Evolutionary conservation across 108 stramenopile species (phyloP), one percentile per base, ranked within the genome.

Genomic region (Skeletonema potamos): DNA sequence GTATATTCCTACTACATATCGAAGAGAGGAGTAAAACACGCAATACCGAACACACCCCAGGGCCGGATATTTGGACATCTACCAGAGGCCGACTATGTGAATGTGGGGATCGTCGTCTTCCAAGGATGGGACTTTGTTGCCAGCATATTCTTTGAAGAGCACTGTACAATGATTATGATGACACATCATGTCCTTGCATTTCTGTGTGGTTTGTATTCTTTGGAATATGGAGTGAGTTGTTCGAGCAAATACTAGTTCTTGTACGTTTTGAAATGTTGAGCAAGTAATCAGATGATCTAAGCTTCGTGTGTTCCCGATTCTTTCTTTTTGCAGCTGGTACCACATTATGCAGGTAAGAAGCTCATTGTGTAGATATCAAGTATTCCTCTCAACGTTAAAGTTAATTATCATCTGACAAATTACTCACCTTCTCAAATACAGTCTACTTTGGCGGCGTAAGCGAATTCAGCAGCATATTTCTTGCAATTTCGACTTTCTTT

Each of bases 111-210:
- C 54, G 69, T 85, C 27, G 75, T 74, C 7, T 88, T 87, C 62
- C 90, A 91, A 66, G 57, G 86, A 18, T 91, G 82, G 72, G 90
- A 88, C 58, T 84, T 91, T 22, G 18, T 86, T 33, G 62, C 78
- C 29, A 77, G 82, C 9, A 44, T 82, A 8, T 46, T 84, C 26
- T 86, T 91, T 34, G 71, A 59, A 18, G 84, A 85, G 43, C 86
- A 87, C 70, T 62, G 73, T 26, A 66, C 82, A 26, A 20, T 70
- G 27, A 62, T 89, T 26, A 83, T 91, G 75, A 27, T 91, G 39
- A 64, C 58, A 20, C 90, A 91, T 84, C 90, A 91, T 69, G 8
- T 84, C 5, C 44, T 89, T 65, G 85, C 88, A 27, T 85, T 77
- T 12, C 7, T 79, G 17, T 82, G 87, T 56, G 59, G 70, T 22